Evolutionary conservation across 768 basidiomycete species (phyloP).

Genomic region (Boletus insuetus): DNA sequence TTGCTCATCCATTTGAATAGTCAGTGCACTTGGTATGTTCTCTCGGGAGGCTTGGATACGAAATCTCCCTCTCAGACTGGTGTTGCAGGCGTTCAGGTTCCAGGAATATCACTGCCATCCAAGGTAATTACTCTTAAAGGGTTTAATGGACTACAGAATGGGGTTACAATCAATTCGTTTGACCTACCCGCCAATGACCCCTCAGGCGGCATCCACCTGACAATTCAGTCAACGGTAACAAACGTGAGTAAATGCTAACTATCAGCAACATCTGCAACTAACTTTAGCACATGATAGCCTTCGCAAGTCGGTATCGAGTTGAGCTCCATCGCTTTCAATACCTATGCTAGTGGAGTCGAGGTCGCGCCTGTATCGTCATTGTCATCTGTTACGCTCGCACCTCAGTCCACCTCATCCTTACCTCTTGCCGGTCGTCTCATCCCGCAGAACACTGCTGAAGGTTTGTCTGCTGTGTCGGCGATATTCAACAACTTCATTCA

Average conservation of each 20-base stretch:
- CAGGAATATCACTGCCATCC: constrained; percentile 50
- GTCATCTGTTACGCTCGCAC: constrained; percentile 50
- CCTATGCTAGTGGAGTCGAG: constrained; percentile 48
- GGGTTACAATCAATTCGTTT: constrained; percentile 63
- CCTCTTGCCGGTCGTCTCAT: constrained; percentile 62
- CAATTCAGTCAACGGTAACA: constrained; percentile 53
- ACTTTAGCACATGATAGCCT: constrained; percentile 40
- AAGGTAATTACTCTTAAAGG: constrained; percentile 66
- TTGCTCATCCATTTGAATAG: constrained; percentile 32
- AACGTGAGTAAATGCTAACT: constrained; percentile 46
- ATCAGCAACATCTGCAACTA: neutral
- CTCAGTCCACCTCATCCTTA: constrained; percentile 49
- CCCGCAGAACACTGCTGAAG: constrained; percentile 52
- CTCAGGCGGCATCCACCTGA: constrained; percentile 66
- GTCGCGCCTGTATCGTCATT: constrained; percentile 58
- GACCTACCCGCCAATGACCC: constrained; percentile 71
- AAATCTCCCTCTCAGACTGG: neutral
- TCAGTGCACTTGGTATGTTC: constrained; percentile 52
- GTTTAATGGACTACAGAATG: constrained; percentile 63
- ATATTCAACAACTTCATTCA: constrained; percentile 74
- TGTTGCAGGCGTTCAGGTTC: constrained; percentile 50
- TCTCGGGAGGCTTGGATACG: neutral
- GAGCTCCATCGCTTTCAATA: constrained; percentile 58
- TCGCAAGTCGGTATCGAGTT: constrained; percentile 73
- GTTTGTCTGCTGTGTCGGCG: constrained; percentile 55